Base-by-base conservation (phyloP, 2,329 filamentous ascomycete genomes). In the Xylogone sp. region DNA sequence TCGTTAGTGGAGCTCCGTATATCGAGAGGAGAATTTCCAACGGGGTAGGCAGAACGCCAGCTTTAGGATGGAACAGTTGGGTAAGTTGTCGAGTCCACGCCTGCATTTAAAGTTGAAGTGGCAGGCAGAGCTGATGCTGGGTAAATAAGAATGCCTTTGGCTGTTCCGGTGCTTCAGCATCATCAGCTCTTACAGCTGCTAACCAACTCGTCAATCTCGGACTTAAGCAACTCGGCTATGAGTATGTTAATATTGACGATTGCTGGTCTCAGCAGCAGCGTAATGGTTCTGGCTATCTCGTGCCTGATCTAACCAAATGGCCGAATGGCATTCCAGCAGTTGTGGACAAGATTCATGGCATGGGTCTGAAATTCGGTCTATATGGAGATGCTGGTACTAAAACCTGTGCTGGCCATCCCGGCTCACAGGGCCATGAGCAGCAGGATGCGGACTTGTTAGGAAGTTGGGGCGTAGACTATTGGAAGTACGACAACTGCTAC, bases 381-480 rank as follows among this genome's bases (percentile, higher is more conserved):
- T 29, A n/a, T 43, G 43, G 45, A 16, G 46, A 65, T 43, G 73
- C 73, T 13, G 74, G 74, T 4, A 63, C 66, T 22, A 68, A 58
- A 22, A 61, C 59, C 21, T 68, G 65, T 46, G 62, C 51, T 2
- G 59, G 60, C 46, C 68, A 67, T 48, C 61, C 71, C 2, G 75
- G 71, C 1, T 70, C 65, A 7, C 58, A 75, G 27, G 75, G 71
- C 13, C 70, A 75, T 55, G 77, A 78, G 57, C 65, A 70, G 45
- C 67, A 73, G 24, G 77, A 81, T 58, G 77, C 77, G 2, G 59
- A 70, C 9, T 66, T 72, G 1, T 79, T 71, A 58, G 75, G 76
- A 2, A 65, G 63, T 18, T 77, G 75, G 73, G 75, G 71, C 0
- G 71, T 77, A 29, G 70, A 73, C 56, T 76, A 13, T 31, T 31